Evolutionary conservation across 2,329 filamentous ascomycete genomes (phyloP).

Genomic region (Nothomitra cinnamomea): DNA sequence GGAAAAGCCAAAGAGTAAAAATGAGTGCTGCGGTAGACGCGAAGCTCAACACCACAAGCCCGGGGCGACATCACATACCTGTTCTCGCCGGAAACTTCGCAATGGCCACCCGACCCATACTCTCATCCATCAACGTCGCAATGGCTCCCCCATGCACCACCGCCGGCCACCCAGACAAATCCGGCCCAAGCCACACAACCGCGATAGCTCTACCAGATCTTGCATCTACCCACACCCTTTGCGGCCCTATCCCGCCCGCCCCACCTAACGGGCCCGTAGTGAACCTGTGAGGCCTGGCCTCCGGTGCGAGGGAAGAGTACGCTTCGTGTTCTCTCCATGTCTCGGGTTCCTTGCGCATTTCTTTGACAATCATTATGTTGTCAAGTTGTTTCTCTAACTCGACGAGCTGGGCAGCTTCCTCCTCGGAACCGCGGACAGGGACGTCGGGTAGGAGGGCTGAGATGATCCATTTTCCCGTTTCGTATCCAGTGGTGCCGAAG

Average conservation of each 20-base stretch:
- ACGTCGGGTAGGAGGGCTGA: too few relatives aligned
- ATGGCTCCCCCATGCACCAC: conserved; percentile 55
- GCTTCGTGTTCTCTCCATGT: not conserved
- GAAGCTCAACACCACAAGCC: too few relatives aligned
- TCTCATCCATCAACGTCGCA: conserved; percentile 53
- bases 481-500: too few relatives aligned
- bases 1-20: not conserved
- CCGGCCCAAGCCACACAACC: conserved; percentile 52
- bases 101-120: conserved; percentile 44
- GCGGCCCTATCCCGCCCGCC: conserved; percentile 25
- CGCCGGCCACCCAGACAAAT: conserved; percentile 50
- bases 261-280: conserved; percentile 20
- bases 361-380: not conserved
- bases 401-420: too few relatives aligned
- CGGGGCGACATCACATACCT: too few relatives aligned
- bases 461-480: too few relatives aligned
- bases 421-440: too few relatives aligned
- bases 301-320: not conserved
- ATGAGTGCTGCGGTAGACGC: not conserved
- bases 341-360: not conserved
- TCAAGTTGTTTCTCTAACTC: not conserved
- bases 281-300: conserved; percentile 12
- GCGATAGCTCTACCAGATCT: conserved; percentile 39
- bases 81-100: conserved; percentile 29
- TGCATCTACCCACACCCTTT: conserved; percentile 48